A percentile compares a stretch with the other conserved stretches of the same genome.
Conservation (phyloP, 164 flowering plant genomes). For the Annona squamosa region DNA sequence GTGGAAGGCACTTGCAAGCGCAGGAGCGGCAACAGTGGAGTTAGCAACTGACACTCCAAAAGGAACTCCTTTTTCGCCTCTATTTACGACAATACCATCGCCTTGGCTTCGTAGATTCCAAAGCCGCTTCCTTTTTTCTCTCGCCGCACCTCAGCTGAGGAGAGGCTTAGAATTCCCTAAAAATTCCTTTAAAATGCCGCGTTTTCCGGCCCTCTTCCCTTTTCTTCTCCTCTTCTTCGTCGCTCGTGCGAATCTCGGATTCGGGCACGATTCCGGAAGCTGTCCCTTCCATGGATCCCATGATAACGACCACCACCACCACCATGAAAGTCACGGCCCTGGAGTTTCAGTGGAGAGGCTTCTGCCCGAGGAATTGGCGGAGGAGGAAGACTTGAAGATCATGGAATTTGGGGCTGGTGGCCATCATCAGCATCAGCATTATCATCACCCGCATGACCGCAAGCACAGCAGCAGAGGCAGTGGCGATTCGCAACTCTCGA, state of each 20-base stretch:
- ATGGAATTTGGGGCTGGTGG: slow-evolving; percentile 35
- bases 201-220: background rate
- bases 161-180: background rate
- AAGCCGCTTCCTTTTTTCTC: too few species aligned
- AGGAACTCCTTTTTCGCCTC: background rate
- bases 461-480: slow-evolving; percentile 4
- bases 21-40: slow-evolving; percentile 17
- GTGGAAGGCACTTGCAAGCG: slow-evolving; percentile 78
- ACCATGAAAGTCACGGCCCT: slow-evolving; percentile 16
- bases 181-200: background rate
- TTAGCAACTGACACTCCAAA: background rate
- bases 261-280: slow-evolving; percentile 9
- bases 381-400: slow-evolving; percentile 74
- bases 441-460: slow-evolving; percentile 25
- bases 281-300: slow-evolving; percentile 21
- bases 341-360: slow-evolving; percentile 10
- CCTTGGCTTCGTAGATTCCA: background rate
- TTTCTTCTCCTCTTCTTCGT: background rate
- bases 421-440: slow-evolving; percentile 16
- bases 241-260: background rate
- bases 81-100: background rate
- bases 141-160: background rate
- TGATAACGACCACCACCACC: slow-evolving; percentile 17
- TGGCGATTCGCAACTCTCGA: slow-evolving; percentile 33
- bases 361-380: slow-evolving; percentile 84